Percentiles rank a stretch among this genome's conserved stretches.
phyloP scores from a whole-genome alignment of 2,329 filamentous ascomycete genomes.

The Colletotrichum horii region DNA sequence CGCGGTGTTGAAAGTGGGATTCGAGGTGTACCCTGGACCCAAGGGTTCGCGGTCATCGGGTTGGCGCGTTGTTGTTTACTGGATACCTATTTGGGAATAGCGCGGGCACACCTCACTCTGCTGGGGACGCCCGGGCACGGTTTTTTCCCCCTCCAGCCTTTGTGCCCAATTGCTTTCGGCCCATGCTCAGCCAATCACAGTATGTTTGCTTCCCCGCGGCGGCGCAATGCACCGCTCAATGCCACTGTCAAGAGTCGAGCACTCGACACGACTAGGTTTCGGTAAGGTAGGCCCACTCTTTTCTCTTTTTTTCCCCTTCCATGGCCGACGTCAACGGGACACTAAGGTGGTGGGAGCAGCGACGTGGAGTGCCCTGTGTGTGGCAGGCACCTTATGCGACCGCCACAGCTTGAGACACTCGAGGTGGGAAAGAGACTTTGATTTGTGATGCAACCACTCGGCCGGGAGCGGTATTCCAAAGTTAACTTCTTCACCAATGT shows the following conservation, averaged over 20 bases:
- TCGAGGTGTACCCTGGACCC: slow-evolving; percentile 8
- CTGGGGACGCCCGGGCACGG: neutral
- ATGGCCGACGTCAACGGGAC: neutral
- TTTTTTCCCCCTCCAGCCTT: neutral
- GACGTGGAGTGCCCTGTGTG: neutral
- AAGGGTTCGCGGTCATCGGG: slow-evolving; percentile 14
- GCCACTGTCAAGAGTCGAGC: no score
- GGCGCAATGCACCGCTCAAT: neutral
- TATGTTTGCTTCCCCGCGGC: neutral
- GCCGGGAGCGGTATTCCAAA: neutral
- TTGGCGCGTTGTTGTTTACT: slow-evolving; percentile 44
- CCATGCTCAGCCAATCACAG: neutral
- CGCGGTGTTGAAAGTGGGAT: slow-evolving; percentile 14
- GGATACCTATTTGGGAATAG: slow-evolving; percentile 40
- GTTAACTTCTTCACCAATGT: neutral
- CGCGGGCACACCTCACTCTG: neutral
- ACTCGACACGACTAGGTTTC: neutral
- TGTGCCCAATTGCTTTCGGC: neutral
- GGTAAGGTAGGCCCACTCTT: neutral
- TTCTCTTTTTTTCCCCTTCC: neutral
- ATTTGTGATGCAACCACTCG: slow-evolving; percentile 19
- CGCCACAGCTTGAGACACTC: slow-evolving; percentile 16
- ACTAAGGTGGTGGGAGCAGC: neutral
- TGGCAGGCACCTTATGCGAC: neutral
- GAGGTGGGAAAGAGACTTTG: slow-evolving; percentile 3